A percentile compares a stretch with the other conserved stretches of the same genome.
Evolutionary conservation across 2,329 filamentous ascomycete species (phyloP).

Genomic region (Pseudopyrenochaeta lycopersici): DNA sequence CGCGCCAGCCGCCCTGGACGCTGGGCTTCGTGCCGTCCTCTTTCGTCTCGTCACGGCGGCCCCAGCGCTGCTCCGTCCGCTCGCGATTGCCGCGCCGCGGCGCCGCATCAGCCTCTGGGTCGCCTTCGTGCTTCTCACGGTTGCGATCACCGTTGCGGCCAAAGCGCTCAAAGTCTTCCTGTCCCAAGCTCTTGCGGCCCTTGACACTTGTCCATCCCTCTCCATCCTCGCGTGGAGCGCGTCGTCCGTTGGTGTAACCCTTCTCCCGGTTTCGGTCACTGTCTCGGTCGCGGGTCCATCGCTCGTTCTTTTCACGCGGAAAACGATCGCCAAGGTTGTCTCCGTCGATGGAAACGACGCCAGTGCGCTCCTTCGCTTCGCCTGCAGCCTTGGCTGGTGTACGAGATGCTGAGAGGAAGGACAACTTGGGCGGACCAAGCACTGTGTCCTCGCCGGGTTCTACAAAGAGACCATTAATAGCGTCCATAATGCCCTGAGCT

Average conservation of each 20-base stretch:
- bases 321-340: slow-evolving; percentile 48
- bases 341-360: slow-evolving; percentile 48
- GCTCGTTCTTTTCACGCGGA: slow-evolving; percentile 45
- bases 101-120: slow-evolving; percentile 55
- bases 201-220: slow-evolving; percentile 81
- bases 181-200: slow-evolving; percentile 76
- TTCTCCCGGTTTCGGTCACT: slow-evolving; percentile 48
- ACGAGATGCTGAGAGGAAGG: slow-evolving; percentile 80
- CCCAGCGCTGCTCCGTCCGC: slow-evolving; percentile 76
- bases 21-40: slow-evolving; percentile 54
- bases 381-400: slow-evolving; percentile 53
- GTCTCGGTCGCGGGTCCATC: slow-evolving; percentile 55
- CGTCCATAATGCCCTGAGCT: slow-evolving; percentile 51
- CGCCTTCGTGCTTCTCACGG: slow-evolving; percentile 56
- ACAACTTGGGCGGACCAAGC: slow-evolving; percentile 83
- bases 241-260: slow-evolving; percentile 48
- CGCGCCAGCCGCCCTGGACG: slow-evolving; percentile 68
- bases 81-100: slow-evolving; percentile 70
- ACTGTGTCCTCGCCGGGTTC: slow-evolving; percentile 79
- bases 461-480: slow-evolving; percentile 51
- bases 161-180: slow-evolving; percentile 76
- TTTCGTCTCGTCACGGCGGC: slow-evolving; percentile 66
- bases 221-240: slow-evolving; percentile 61
- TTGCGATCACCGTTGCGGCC: slow-evolving; percentile 64
- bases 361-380: slow-evolving; percentile 46